phyloP scores from a whole-genome alignment of 2,329 filamentous ascomycete genomes.

The Sphaceloma murrayae region DNA sequence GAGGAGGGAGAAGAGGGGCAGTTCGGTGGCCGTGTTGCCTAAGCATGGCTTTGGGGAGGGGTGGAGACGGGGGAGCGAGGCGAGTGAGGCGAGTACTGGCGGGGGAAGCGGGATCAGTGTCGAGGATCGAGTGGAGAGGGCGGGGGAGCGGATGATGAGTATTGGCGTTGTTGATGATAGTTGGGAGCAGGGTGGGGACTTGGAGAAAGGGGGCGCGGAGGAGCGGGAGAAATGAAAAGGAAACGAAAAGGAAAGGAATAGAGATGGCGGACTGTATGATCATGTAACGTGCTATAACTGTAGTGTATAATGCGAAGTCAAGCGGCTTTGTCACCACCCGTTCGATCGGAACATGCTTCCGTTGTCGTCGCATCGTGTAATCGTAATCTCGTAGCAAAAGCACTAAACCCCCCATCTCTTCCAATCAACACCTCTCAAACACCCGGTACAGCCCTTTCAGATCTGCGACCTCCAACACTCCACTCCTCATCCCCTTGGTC shows the following conservation, averaged over 20 bases:
- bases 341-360: no score
- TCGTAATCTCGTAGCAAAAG: no score
- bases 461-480: constrained; percentile 78
- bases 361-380: no score
- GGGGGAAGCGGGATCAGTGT: no score
- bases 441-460: constrained; percentile 87
- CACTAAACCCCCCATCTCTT: background rate
- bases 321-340: no score
- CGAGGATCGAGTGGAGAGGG: no score
- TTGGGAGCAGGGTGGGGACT: background rate
- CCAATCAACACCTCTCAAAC: constrained; percentile 72
- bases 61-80: background rate
- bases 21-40: constrained; percentile 3
- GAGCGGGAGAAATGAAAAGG: no score
- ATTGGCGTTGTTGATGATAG: background rate
- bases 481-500: constrained; percentile 65
- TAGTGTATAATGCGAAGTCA: no score
- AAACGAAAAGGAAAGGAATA: no score
- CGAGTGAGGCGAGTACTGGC: background rate
- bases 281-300: no score
- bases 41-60: background rate
- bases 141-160: background rate
- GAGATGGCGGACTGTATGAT: no score
- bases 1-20: constrained; percentile 2
- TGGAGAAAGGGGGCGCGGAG: background rate